Evolutionary conservation across 345 rosid genomes (phyloP).

Genomic region (Punica granatum): DNA sequence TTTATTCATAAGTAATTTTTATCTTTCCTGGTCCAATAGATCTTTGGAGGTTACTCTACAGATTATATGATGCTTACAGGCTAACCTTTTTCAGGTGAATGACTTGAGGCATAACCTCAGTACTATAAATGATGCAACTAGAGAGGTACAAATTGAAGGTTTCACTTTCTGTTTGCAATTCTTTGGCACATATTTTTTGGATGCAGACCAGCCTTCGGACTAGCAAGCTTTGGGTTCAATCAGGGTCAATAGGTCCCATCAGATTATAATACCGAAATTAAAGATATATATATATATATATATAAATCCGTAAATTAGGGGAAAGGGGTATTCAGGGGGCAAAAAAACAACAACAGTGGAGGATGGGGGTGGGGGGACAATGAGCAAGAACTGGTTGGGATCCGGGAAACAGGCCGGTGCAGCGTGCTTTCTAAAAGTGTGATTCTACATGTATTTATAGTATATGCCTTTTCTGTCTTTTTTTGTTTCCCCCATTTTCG

Average conservation of each 20-base stretch:
- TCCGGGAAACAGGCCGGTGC: too few species aligned
- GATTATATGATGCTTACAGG: neutral
- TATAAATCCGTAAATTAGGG: neutral
- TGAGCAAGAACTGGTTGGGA: too few species aligned
- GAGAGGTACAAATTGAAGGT: conserved; percentile 52
- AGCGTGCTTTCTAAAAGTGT: too few species aligned
- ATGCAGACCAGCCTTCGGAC: neutral
- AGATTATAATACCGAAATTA: too few species aligned
- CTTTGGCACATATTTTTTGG: neutral
- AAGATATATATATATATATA: too few species aligned
- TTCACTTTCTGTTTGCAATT: neutral
- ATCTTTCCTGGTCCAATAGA: neutral
- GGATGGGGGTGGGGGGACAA: too few species aligned
- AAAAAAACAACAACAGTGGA: too few species aligned
- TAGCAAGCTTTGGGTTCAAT: neutral
- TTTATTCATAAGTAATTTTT: neutral
- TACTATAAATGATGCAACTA: conserved; percentile 56
- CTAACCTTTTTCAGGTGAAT: conserved; percentile 41
- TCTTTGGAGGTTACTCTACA: neutral
- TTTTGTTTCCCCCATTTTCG: neutral
- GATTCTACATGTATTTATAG: too few species aligned
- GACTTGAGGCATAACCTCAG: conserved; percentile 65
- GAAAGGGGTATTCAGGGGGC: too few species aligned
- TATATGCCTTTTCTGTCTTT: too few species aligned
- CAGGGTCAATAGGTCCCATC: neutral